Base-by-base conservation (phyloP, 2,329 filamentous ascomycete species). In the Diaporthe destruens region DNA sequence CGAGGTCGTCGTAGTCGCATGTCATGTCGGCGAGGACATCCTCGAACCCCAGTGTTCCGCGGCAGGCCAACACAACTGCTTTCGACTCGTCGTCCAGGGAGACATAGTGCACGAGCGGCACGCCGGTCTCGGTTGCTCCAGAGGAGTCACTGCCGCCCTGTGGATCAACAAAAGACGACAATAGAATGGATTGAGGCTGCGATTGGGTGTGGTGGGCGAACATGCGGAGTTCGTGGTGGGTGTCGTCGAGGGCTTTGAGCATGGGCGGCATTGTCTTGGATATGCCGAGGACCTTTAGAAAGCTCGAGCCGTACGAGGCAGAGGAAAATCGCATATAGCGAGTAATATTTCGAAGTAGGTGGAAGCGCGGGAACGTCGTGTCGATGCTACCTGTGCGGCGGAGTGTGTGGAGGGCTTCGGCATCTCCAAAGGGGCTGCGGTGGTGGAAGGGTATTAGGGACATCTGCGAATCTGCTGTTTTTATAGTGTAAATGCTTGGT, bases 21-120 rank as follows among this genome's bases (percentile, higher is more conserved):
- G 91, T 91, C 87, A 94, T 89, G 77, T 94, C 92, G 0, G 91
- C 91, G 47, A 94, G 82, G 32, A 94, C 88, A 77, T 94, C 92
- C 77, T 94, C 92, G 74, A 94, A 93, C 0, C 92, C 92, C 51
- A 93, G 84, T 0, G 92, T 94, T 1, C 92, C 92, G 49, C 92
- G 88, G 66, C 92, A 92, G 1, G 91, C 91, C n/a, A 94, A 83
- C 0, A 94, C 91, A 0, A 94, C 89, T 0, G 92, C 91, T 77
- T 90, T 91, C 1, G 91, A 91, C 67, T 91, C 89, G 77, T 93
- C 91, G 76, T 94, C 92, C 0, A 94, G 82, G 1, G 91, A 91
- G 47, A 94, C 88, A 76, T 93, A 94, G 80, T 94, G 92, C 2
- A 94, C 91, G 23, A 94, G 84, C 1, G 92, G 92, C 71, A 93